Evolutionary conservation across 495 filamentous ascomycete genomes (phyloP), one percentile per base, ranked within the genome.

Genomic region (Lasiosphaeria ovina): DNA sequence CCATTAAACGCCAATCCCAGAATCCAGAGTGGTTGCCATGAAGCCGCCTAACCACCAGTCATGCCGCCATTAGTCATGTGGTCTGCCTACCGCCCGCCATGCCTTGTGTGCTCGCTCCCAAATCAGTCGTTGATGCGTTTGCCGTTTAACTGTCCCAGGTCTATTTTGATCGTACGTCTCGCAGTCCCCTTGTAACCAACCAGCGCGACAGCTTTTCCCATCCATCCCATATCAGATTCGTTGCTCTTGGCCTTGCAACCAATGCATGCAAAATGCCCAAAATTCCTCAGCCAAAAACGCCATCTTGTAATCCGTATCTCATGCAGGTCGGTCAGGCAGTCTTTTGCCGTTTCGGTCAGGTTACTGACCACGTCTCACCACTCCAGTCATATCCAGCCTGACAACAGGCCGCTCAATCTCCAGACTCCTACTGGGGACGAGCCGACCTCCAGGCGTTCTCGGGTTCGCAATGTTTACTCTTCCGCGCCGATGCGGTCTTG

Each of bases 381-480:
- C 64, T 1, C 54, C 56, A 14, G 64, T 47, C 72, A 74, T 70
- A 53, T 72, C 66, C 55, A 76, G 67, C 55, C 72, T 68, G 16
- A 79, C 56, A 0, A 70, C 64, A 11, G 77, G 77, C 24, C 79
- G 64, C 52, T 76, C 74, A 50, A 80, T 74, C 52, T 81, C 79
- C 51, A 81, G 48, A 58, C 79, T 81, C 65, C 79, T 65, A 54
- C 79, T 81, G 10, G 77, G 73, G 32, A 80, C 69, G 32, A 74
- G 49, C 38, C 76, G 64, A 1, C 81, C 80, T 9, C 81, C 79
- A 0, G 81, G 81, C 6, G 81, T 85, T 47, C 81, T 71, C 10
- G 82, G 82, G 63, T 85, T 81, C 1, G 76, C 77, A 4, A 85
- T 76, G 51, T 83, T 83, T 35, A 85, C 82, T 1, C 81, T 63